Percentiles rank a stretch among this genome's conserved stretches.
These are phyloP conservation scores for Passalora sequoiae DNA, from an alignment of 2,329 filamentous ascomycete species.

Conservation along the genomic window DNA sequence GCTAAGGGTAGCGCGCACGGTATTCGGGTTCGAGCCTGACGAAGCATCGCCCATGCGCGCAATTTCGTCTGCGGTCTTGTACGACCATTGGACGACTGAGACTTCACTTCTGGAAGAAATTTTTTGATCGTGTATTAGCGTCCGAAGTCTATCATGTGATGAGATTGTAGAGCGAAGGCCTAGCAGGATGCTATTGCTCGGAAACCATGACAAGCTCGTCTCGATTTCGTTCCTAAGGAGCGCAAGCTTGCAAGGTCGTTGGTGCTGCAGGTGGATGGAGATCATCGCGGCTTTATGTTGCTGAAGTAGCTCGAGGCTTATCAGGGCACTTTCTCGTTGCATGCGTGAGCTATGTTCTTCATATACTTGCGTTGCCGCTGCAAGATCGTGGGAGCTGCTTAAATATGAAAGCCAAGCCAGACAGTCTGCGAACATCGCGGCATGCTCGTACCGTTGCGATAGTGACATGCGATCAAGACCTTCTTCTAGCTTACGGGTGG, in stretches of 20 bases:
- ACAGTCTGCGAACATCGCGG: slow-evolving; percentile 56
- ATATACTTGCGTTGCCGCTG: slow-evolving; percentile 37
- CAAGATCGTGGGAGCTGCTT: slow-evolving; percentile 36
- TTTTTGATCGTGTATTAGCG: slow-evolving; percentile 45
- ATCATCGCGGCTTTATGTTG: slow-evolving; percentile 65
- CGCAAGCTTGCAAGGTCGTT: slow-evolving; percentile 61
- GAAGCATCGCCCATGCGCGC: slow-evolving; percentile 35
- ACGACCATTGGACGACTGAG: slow-evolving; percentile 48
- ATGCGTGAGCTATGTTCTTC: slow-evolving; percentile 40
- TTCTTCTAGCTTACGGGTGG: slow-evolving; percentile 50
- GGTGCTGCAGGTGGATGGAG: slow-evolving; percentile 58
- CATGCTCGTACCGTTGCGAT: slow-evolving; percentile 44
- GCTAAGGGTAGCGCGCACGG: slow-evolving; percentile 47
- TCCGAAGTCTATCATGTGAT: slow-evolving; percentile 69
- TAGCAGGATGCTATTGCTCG: slow-evolving; percentile 71
- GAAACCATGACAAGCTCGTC: slow-evolving; percentile 60
- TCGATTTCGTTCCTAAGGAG: slow-evolving; percentile 59
- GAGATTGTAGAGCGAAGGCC: slow-evolving; percentile 69
- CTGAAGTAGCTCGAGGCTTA: slow-evolving; percentile 54
- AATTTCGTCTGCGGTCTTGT: slow-evolving; percentile 53
- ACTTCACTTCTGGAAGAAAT: slow-evolving; percentile 18
- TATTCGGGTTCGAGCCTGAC: slow-evolving; percentile 24
- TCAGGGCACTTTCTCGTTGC: slow-evolving; percentile 35
- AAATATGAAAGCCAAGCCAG: slow-evolving; percentile 65
- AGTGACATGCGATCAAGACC: slow-evolving; percentile 55